These are phyloP conservation scores for Pseudohyphozyma bogoriensis DNA, from an alignment of 768 basidiomycete genomes.

Conservation along the genomic window DNA sequence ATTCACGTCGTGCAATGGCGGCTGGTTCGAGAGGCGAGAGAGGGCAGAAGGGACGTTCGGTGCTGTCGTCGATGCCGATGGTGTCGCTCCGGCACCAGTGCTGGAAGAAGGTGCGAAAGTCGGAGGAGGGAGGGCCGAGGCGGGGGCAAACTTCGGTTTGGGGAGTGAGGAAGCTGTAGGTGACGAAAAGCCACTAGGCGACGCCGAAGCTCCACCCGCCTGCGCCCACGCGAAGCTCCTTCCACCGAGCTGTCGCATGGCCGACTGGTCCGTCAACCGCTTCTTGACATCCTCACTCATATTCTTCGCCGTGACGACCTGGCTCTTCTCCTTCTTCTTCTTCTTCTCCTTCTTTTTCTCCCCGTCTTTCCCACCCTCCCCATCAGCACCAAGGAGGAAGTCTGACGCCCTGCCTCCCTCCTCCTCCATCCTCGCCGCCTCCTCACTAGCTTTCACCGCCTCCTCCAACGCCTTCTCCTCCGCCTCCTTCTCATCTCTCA, in stretches of 20 bases:
- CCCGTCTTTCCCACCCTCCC: constrained; percentile 18
- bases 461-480: constrained; percentile 32
- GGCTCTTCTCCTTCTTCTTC: constrained; percentile 68
- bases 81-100: constrained; percentile 50
- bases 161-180: constrained; percentile 27
- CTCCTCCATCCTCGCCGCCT: constrained; percentile 29
- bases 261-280: constrained; percentile 82
- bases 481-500: constrained; percentile 52
- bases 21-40: constrained; percentile 15
- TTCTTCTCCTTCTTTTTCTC: constrained; percentile 52
- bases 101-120: constrained; percentile 28
- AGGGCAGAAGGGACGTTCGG: not conserved
- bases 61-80: constrained; percentile 47
- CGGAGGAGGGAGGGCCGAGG: constrained; percentile 1
- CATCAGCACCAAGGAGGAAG: not conserved
- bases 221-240: constrained; percentile 81
- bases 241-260: constrained; percentile 71
- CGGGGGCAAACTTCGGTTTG: constrained; percentile 22
- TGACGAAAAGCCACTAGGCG: constrained; percentile 6
- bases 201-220: constrained; percentile 41
- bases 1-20: constrained; percentile 43
- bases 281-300: constrained; percentile 87
- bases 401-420: not conserved
- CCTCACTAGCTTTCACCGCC: constrained; percentile 37
- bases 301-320: constrained; percentile 72